Base-by-base conservation (phyloP, 2,329 filamentous ascomycete genomes). In the Alternaria gansuensis region DNA sequence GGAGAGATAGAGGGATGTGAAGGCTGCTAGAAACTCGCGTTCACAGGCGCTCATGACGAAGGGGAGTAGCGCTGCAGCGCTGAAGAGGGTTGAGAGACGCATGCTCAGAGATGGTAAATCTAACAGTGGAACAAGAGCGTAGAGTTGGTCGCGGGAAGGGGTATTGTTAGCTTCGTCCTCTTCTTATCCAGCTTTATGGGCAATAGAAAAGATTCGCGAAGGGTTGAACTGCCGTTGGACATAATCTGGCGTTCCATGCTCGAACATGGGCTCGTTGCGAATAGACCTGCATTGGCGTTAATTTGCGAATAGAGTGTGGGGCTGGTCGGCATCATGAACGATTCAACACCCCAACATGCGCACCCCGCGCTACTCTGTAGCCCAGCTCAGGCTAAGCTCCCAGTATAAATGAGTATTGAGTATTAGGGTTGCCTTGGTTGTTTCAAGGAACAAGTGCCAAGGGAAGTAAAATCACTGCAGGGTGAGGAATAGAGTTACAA, bases 1-100 rank as follows among this genome's bases (percentile, higher is more conserved):
- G 1, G 49, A 57, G 23, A 69, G 55, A n/a, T 66, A 67, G 29
- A 63, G 50, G 0, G 63, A 60, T 3, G 65, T 59, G 50, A 62
- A 64, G 51, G 63, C 59, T 8, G 62, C 59, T 26, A 67, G 61
- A 50, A 64, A 52, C 36, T 57, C 48, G 48, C 48, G 49, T 21
- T 52, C 31, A 6, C 54, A 52, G 9, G 48, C 48, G 14, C 48
- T 29, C 23, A n/a, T 50, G 23, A 4, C 48, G 40, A 41, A 9
- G 13, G 29, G 28, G 2, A 53, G 17, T 7, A 41, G 29, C 23
- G 24, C 29, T 10, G 37, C 29, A 1, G 48, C 48, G 34, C 34
- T 50, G 24, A 39, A 26, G 2, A 50, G n/a, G 2, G 34, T 39
- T 29, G 31, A 48, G 4, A 21, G 21, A 2, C 44, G 44, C 44